Conservation (phyloP, 257 asterid species). For the Asclepias syriaca region DNA sequence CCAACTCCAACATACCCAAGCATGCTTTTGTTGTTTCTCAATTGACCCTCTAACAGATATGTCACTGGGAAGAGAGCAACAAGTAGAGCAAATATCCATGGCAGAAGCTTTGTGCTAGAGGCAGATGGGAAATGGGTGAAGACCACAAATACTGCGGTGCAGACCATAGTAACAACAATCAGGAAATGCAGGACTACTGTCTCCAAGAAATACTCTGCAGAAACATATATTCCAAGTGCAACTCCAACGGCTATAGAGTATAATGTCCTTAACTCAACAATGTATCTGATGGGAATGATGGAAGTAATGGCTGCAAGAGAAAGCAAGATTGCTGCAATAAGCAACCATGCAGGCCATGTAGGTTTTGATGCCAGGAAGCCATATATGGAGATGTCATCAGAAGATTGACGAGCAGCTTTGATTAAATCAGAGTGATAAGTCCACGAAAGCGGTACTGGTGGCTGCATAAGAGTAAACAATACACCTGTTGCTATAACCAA, state of each 20-base stretch:
- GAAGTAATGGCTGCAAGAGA: constrained; percentile 94
- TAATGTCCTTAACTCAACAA: constrained; percentile 75
- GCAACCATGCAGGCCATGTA: constrained; percentile 99
- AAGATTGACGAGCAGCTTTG: constrained; percentile 76
- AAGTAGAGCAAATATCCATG: constrained; percentile 92
- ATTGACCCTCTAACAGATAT: constrained; percentile 88
- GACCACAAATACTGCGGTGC: constrained; percentile 80
- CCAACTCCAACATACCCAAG: constrained; percentile 46
- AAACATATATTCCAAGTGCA: constrained; percentile 81
- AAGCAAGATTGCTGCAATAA: constrained; percentile 73
- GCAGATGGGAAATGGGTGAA: constrained; percentile 96
- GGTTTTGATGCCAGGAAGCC: constrained; percentile 86
- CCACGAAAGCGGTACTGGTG: constrained; percentile 85
- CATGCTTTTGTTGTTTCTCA: constrained; percentile 58
- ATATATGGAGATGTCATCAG: constrained; percentile 90
- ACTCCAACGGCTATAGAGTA: constrained; percentile 81
- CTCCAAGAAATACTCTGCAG: constrained; percentile 94
- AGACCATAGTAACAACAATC: constrained; percentile 86
- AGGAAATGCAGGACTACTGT: constrained; percentile 78
- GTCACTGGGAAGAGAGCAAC: constrained; percentile 99
- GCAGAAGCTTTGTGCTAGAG: constrained; percentile 86
- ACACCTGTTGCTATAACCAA: constrained; percentile 82
- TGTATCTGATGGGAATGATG: constrained; percentile 72
- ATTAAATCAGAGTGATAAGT: constrained; percentile 73
- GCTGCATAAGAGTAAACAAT: constrained; percentile 83